phyloP scores from a whole-genome alignment of 208 protist genomes.

The Jaenimonas drosophilae region DNA sequence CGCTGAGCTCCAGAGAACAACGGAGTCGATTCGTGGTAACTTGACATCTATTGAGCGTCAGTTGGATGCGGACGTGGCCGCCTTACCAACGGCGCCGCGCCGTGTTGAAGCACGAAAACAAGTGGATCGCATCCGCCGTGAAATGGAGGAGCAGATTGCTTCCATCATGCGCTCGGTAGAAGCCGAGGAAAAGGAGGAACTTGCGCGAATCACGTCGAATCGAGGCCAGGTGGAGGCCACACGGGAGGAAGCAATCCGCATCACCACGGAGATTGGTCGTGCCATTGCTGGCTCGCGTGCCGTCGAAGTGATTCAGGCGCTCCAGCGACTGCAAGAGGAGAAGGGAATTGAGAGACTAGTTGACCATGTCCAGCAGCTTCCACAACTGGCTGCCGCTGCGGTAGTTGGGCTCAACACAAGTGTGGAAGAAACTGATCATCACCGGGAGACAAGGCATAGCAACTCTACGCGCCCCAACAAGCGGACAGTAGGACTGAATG shows the following conservation, averaged over 20 bases:
- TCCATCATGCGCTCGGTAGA: slow-evolving; percentile 23
- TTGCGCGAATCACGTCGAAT: slow-evolving; percentile 21
- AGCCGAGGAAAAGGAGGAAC: slow-evolving; percentile 29
- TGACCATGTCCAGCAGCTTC: slow-evolving; percentile 17
- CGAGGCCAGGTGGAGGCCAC: slow-evolving; percentile 18
- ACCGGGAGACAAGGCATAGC: too few relatives aligned
- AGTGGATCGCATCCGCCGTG: slow-evolving; percentile 41
- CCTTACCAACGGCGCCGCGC: slow-evolving; percentile 27
- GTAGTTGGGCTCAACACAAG: too few relatives aligned
- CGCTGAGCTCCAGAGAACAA: slow-evolving; percentile 27
- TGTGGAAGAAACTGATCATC: too few relatives aligned
- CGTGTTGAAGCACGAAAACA: slow-evolving; percentile 35
- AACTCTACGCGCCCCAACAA: too few relatives aligned
- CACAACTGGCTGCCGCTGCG: too few relatives aligned
- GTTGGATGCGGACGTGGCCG: slow-evolving; percentile 22
- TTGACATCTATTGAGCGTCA: slow-evolving; percentile 32
- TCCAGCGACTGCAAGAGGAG: slow-evolving; percentile 46
- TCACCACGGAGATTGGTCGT: slow-evolving; percentile 16
- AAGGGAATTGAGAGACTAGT: slow-evolving; percentile 34
- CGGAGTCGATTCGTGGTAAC: slow-evolving; percentile 22
- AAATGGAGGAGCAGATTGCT: slow-evolving; percentile 43
- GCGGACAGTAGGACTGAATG: slow-evolving; percentile 10
- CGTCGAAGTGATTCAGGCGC: slow-evolving; percentile 21
- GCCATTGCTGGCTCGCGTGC: slow-evolving; percentile 11
- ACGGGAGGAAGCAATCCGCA: slow-evolving; percentile 13